phyloP scores from a whole-genome alignment of 345 rosid species.

The Iberis pinnata region DNA sequence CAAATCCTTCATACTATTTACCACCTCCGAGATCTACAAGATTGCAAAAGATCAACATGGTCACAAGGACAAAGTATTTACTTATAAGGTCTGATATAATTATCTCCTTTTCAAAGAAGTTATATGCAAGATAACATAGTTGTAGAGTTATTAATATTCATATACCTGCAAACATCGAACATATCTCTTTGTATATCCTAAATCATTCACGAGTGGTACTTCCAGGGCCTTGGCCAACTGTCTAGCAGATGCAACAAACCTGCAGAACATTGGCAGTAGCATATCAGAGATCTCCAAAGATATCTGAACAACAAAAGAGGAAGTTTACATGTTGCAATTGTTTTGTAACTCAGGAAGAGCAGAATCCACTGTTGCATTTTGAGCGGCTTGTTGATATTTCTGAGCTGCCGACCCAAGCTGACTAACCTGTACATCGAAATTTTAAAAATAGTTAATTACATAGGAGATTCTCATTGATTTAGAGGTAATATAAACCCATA shows the following conservation, averaged over 20 bases:
- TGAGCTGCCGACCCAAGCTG: constrained; percentile 89
- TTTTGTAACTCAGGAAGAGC: constrained; percentile 75
- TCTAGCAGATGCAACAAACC: constrained; percentile 97
- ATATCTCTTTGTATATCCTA: constrained; percentile 97
- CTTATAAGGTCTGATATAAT: background rate
- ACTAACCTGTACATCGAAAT: constrained; percentile 50
- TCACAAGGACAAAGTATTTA: background rate
- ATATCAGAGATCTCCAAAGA: constrained; percentile 11
- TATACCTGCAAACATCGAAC: constrained; percentile 95
- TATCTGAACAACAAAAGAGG: constrained; percentile 2
- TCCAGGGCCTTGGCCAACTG: constrained; percentile 96
- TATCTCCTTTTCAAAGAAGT: background rate
- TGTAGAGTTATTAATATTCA: background rate
- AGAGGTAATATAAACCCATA: background rate
- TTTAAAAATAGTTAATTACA: background rate
- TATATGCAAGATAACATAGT: background rate
- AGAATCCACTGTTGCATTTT: constrained; percentile 68
- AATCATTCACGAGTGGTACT: constrained; percentile 95
- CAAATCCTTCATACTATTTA: constrained; percentile 98
- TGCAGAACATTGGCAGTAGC: constrained; percentile 25
- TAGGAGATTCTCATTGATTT: background rate
- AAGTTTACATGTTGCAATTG: constrained; percentile 72
- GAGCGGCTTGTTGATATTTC: constrained; percentile 82
- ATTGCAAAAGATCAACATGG: constrained; percentile 14
- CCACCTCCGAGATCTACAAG: constrained; percentile 70